Base-by-base conservation (phyloP, 495 filamentous ascomycete species). In the Penicillium coffeae region DNA sequence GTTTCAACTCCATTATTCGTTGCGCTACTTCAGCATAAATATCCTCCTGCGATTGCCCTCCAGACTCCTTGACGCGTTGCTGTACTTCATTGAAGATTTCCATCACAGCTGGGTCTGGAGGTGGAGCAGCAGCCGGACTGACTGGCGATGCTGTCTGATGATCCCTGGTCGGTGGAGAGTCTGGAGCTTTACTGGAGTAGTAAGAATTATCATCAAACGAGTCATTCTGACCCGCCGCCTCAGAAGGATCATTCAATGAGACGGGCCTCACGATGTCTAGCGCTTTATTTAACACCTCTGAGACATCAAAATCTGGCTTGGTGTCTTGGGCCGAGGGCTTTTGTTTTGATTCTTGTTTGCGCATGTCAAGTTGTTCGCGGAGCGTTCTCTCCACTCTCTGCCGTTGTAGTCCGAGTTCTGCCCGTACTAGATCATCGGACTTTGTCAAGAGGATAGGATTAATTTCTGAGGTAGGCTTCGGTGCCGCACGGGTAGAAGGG, bases 191-290 rank as follows among this genome's bases (percentile, higher is more conserved):
- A 74, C 89, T 95, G 38, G 90, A 95, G 71, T 96, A 95, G 67
- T 93, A 92, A n/a, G 88, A 90, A 54, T 93, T 90, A 59, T 92
- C 85, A 68, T 95, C 90, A 68, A 89, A 87, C 9, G 88, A 91
- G 59, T 90, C 25, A 10, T 30, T 30, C 88, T 16, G 65, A 63
- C 46, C 65, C 72, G 69, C 81, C 80, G 47, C 60, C 52, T 72
- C 70, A 76, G 74, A 72, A 59, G 68, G 57, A 36, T 71, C 69
- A 55, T 71, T 76, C 67, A 79, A 69, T 25, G 69, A 71, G 55
- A 83, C 64, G 21, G 85, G 82, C 62, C 79, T 82, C 51, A 90
- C 87, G 52, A 89, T 71, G 39, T 82, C 77, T 55, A 87, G 71
- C 19, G 90, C 90, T 62, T 81, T 83, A 43, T 75, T 71, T 57